Conservation (phyloP, 2,329 filamentous ascomycete species). For the Coniochaeta sp. region DNA sequence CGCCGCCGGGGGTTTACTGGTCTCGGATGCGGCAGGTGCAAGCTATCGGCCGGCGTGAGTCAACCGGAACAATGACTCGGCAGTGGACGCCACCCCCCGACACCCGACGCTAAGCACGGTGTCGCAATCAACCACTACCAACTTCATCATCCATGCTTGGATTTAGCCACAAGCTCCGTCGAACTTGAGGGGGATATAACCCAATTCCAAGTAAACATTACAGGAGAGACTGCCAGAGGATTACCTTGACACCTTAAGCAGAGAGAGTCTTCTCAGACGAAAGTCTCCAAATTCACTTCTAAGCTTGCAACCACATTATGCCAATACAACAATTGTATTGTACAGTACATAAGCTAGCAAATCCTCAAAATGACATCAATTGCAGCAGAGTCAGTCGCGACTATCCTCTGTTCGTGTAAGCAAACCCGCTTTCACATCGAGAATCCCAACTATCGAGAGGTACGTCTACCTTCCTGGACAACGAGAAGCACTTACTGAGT, state of each 20-base stretch:
- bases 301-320: no score
- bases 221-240: no score
- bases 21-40: background rate
- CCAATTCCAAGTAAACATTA: background rate
- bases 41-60: background rate
- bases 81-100: background rate
- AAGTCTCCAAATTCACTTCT: background rate
- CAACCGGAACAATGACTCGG: background rate
- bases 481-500: conserved; percentile 51
- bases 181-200: background rate
- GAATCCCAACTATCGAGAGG: conserved; percentile 48
- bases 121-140: background rate
- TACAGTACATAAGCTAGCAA: background rate
- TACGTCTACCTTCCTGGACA: conserved; percentile 45
- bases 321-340: no score
- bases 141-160: background rate
- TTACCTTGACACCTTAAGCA: no score
- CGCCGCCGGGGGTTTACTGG: background rate
- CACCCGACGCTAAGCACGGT: background rate
- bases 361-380: conserved; percentile 22
- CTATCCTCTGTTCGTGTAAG: conserved; percentile 56
- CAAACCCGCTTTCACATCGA: conserved; percentile 59
- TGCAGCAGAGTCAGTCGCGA: conserved; percentile 39
- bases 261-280: no score
- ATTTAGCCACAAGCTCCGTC: background rate